phyloP scores from a whole-genome alignment of 1,284 basidiomycete species.

The Fomitiporia mediterranea region DNA sequence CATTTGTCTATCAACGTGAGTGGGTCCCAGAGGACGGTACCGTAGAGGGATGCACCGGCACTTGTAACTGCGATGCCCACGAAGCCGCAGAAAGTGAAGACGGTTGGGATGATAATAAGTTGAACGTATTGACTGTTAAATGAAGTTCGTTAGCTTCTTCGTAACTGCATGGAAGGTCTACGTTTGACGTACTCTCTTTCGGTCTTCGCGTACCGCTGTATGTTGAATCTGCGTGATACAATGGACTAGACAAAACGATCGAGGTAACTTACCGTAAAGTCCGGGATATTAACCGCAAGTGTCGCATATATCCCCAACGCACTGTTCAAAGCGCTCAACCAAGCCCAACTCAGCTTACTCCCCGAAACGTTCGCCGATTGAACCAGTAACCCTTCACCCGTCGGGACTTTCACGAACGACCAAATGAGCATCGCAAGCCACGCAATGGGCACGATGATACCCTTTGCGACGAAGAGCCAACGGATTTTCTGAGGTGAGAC shows the following conservation, averaged over 20 bases:
- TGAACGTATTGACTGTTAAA: conserved; percentile 58
- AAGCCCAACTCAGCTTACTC: conserved; percentile 60
- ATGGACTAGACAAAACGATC: background rate
- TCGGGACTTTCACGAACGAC: conserved; percentile 63
- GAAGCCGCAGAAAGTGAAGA: conserved; percentile 57
- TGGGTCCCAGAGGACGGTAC: conserved; percentile 47
- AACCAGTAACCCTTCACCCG: conserved; percentile 43
- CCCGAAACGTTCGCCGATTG: conserved; percentile 46
- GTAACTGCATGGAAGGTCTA: conserved; percentile 6
- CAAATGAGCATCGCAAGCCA: conserved; percentile 73
- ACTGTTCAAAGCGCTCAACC: conserved; percentile 65
- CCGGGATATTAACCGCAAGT: conserved; percentile 68
- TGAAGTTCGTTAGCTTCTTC: conserved; percentile 1
- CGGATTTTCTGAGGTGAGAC: conserved; percentile 72
- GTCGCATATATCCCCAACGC: conserved; percentile 64
- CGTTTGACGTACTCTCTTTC: conserved; percentile 45
- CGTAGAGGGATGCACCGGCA: conserved; percentile 60
- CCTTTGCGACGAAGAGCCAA: conserved; percentile 68
- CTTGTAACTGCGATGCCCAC: conserved; percentile 65
- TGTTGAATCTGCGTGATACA: background rate
- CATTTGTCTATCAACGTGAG: conserved; percentile 54
- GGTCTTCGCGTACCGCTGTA: conserved; percentile 56
- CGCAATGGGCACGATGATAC: conserved; percentile 57
- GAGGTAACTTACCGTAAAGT: conserved; percentile 50
- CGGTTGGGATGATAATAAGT: conserved; percentile 61